These are phyloP conservation scores for Dendrobium catenatum DNA, from an alignment of 106 monocot species.

Conservation along the genomic window DNA sequence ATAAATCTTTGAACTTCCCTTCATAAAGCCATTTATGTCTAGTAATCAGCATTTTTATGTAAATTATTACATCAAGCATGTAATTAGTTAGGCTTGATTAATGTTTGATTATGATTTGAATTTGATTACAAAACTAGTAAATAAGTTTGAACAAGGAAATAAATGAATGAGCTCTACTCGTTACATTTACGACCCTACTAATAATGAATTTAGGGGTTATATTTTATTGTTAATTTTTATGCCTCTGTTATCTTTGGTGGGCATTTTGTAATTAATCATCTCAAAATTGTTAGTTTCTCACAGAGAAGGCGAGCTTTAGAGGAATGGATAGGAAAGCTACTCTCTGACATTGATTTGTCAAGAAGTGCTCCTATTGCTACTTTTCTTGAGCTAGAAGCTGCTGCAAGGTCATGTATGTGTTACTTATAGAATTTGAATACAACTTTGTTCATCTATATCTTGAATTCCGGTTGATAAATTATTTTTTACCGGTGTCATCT, in stretches of 20 bases:
- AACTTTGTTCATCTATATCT: neutral
- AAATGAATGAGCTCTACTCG: too few species aligned
- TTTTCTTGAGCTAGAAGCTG: constrained; percentile 96
- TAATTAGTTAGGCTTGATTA: too few species aligned
- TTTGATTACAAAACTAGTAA: too few species aligned
- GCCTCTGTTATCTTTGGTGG: neutral
- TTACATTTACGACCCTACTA: neutral
- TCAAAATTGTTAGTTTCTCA: constrained; percentile 13
- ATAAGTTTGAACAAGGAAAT: too few species aligned
- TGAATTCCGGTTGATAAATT: neutral
- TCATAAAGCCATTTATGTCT: too few species aligned
- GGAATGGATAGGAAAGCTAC: constrained; percentile 89
- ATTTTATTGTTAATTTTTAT: neutral
- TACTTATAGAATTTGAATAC: neutral
- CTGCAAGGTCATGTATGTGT: constrained; percentile 89
- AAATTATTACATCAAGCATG: too few species aligned
- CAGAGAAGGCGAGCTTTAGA: constrained; percentile 94
- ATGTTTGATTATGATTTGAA: too few species aligned
- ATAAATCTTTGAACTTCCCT: too few species aligned
- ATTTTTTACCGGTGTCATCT: constrained; percentile 3
- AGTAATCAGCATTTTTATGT: too few species aligned
- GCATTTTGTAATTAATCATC: neutral
- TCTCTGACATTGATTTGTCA: constrained; percentile 87
- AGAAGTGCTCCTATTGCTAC: constrained; percentile 82
- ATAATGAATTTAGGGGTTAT: neutral